phyloP scores from a whole-genome alignment of 2,329 filamentous ascomycete species.

The Penicillium sp. region DNA sequence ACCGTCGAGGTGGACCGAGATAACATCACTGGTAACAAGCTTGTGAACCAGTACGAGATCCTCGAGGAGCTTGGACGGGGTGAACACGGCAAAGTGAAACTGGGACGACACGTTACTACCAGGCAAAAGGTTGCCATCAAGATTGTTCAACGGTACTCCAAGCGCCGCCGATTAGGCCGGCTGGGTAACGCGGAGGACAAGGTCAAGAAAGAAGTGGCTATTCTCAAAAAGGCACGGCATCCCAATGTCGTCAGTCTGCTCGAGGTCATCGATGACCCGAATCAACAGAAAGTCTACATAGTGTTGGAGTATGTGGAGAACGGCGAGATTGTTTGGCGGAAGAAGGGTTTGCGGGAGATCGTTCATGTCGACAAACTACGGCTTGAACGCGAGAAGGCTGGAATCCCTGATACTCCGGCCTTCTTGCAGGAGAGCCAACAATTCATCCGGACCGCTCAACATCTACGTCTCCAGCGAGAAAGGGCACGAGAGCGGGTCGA shows the following conservation, averaged over 20 bases:
- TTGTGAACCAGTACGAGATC: slow-evolving; percentile 97
- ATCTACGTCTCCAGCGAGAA: slow-evolving; percentile 45
- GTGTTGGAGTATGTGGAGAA: slow-evolving; percentile 92
- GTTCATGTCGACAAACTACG: slow-evolving; percentile 75
- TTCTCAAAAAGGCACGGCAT: slow-evolving; percentile 95
- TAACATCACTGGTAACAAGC: slow-evolving; percentile 80
- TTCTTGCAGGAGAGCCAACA: slow-evolving; percentile 43
- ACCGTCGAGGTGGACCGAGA: slow-evolving; percentile 88
- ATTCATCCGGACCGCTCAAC: slow-evolving; percentile 37
- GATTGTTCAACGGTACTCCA: slow-evolving; percentile 94
- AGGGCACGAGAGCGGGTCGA: slow-evolving; percentile 57
- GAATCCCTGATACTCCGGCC: slow-evolving; percentile 63
- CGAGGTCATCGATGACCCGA: slow-evolving; percentile 96
- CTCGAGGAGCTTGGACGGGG: slow-evolving; percentile 93
- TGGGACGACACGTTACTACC: slow-evolving; percentile 73
- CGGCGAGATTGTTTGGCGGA: slow-evolving; percentile 91
- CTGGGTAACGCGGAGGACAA: slow-evolving; percentile 63
- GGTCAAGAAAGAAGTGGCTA: slow-evolving; percentile 92
- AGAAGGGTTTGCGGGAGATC: slow-evolving; percentile 77
- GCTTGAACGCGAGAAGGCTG: slow-evolving; percentile 68
- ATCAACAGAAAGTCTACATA: slow-evolving; percentile 96
- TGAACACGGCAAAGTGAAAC: slow-evolving; percentile 95
- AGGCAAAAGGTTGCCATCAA: slow-evolving; percentile 89
- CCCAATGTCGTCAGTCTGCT: slow-evolving; percentile 93
- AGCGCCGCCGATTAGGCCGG: slow-evolving; percentile 80